A percentile compares a stretch with the other conserved stretches of the same genome.
phyloP scores from a whole-genome alignment of 2,329 filamentous ascomycete species.

The Paradendryphiella salina region DNA sequence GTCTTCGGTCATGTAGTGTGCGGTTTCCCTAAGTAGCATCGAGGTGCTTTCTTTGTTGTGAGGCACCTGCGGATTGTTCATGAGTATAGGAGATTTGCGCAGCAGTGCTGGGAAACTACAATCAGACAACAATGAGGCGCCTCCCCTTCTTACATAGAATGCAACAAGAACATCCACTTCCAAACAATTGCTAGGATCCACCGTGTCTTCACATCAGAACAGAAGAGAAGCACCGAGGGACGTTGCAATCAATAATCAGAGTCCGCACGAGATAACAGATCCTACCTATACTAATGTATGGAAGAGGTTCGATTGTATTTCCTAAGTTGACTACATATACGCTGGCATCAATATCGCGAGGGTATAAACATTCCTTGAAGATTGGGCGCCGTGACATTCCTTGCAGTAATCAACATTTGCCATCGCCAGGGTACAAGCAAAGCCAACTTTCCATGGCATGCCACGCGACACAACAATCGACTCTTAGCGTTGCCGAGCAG shows the following conservation, averaged over 20 bases:
- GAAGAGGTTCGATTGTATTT: no score
- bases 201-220: no score
- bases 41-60: not conserved
- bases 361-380: not conserved
- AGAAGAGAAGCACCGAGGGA: no score
- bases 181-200: no score
- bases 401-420: not conserved
- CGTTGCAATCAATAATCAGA: no score
- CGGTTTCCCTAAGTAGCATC: not conserved
- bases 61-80: not conserved
- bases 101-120: not conserved
- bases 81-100: not conserved
- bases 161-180: no score
- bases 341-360: not conserved
- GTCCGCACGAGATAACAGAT: no score
- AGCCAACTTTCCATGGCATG: not conserved
- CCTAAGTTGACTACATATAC: not conserved
- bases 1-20: not conserved
- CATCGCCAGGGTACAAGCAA: not conserved
- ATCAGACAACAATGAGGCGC: no score
- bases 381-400: not conserved
- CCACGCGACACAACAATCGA: no score
- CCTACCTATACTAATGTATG: no score
- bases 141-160: no score
- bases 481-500: no score